Evolutionary conservation across 495 filamentous ascomycete genomes (phyloP), one percentile per base, ranked within the genome.

Genomic region (Cladorrhinum samala): DNA sequence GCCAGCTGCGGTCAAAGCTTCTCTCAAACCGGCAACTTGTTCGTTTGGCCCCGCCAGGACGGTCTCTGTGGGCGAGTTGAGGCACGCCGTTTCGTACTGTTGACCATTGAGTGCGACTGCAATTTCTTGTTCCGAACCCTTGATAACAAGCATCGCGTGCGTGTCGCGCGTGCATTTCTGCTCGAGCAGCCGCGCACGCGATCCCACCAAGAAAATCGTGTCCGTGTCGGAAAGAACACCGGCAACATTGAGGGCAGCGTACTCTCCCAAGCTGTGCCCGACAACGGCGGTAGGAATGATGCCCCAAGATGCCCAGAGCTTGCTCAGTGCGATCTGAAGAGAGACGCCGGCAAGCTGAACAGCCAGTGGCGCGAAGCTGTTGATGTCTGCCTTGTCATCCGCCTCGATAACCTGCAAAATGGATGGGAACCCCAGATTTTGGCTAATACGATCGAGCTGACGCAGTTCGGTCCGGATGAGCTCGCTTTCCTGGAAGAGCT

Each of bases 191-290:
- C 80, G 73, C 21, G 90, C 90, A 39, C 89, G 79, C 36, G 77
- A 76, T 24, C 89, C 90, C 50, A 88, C 83, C 6, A 94, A 76
- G 57, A 83, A 87, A 55, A 95, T 80, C 17, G 87, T 83, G 62
- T 94, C 89, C 52, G 78, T 78, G 18, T 78, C 84, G 7, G 84
- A 86, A 6, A 95, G 68, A n/a, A 91, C 82, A 46, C 88, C 89
- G 16, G 89, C 81, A 25, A 84, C 81, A 59, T 90, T 76, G 1
- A 94, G 71, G 11, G 90, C 89, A 40, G 90, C 88, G 66, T 91
- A 94, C 64, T 95, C 89, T 50, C 89, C 89, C 0, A 79, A 63
- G 63, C 87, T 91, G 71, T 96, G 91, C 13, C 91, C 91, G 27
- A 95, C 73, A 3, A 94, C 87, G 41, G 82, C 83, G 50, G 76